These are phyloP conservation scores for Gliomastix tumulicola DNA, from an alignment of 2,329 filamentous ascomycete species.

Conservation along the genomic window DNA sequence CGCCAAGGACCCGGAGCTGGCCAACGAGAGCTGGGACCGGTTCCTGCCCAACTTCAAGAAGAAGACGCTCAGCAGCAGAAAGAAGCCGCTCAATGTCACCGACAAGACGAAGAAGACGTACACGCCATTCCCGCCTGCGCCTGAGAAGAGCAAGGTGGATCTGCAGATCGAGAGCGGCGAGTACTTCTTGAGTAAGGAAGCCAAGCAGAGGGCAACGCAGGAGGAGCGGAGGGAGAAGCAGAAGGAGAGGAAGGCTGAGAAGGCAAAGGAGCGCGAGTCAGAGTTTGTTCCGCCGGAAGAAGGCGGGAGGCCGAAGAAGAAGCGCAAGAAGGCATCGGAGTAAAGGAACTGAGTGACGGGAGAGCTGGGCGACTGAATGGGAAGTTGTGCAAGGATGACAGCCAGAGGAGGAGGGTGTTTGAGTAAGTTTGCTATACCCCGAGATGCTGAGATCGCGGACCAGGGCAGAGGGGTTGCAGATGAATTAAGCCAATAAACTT, in stretches of 20 bases:
- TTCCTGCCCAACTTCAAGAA: conserved; percentile 98
- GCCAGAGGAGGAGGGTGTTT: no score
- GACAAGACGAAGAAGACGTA: conserved; percentile 94
- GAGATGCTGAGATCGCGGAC: no score
- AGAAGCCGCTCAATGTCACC: conserved; percentile 74
- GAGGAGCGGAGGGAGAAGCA: conserved; percentile 80
- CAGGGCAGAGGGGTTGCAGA: no score
- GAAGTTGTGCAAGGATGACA: no score
- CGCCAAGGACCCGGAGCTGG: conserved; percentile 80
- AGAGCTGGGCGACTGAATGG: no score
- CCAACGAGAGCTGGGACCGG: conserved; percentile 86
- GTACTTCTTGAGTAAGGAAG: conserved; percentile 90
- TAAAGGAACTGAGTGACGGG: no score
- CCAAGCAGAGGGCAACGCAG: conserved; percentile 76
- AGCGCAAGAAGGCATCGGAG: conserved; percentile 48
- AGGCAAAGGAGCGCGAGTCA: conserved; percentile 74
- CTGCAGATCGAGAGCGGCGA: conserved; percentile 96
- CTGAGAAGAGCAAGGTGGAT: conserved; percentile 99
- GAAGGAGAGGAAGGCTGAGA: conserved; percentile 80
- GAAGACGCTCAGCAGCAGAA: conserved; percentile 77
- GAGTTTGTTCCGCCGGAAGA: conserved; percentile 88
- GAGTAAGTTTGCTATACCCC: no score
- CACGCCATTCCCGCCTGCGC: conserved; percentile 93
- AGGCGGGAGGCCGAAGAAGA: conserved; percentile 54
- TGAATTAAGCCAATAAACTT: no score